Percentiles rank a stretch among this genome's conserved stretches.
These are phyloP conservation scores for Tetracentron sinense DNA, from an alignment of 164 flowering plant genomes.

Conservation along the genomic window DNA sequence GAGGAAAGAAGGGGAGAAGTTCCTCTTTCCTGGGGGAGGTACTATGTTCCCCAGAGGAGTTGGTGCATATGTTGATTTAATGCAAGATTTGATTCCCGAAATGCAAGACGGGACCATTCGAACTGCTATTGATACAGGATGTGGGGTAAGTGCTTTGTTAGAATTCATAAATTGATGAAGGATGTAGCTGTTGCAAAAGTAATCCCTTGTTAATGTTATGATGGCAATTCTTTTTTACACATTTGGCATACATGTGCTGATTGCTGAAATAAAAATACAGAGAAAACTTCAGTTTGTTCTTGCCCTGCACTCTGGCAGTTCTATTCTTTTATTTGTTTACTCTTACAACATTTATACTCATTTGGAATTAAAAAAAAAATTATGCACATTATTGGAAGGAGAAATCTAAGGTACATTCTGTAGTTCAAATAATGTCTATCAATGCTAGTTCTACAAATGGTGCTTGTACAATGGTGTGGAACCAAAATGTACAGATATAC, in stretches of 20 bases:
- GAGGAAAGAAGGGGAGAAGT: conserved; percentile 86
- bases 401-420: neutral
- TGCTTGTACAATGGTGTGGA: too few species aligned
- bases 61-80: conserved; percentile 78
- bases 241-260: neutral
- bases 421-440: too few species aligned
- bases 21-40: conserved; percentile 96
- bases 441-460: neutral
- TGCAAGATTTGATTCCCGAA: conserved; percentile 87
- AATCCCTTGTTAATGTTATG: too few species aligned
- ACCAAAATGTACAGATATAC: too few species aligned
- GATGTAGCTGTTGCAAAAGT: neutral
- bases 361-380: neutral
- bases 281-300: neutral
- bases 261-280: neutral
- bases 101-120: conserved; percentile 87
- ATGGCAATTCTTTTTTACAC: neutral
- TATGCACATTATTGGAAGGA: neutral
- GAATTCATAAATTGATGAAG: neutral
- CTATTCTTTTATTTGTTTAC: too few species aligned
- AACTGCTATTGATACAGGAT: conserved; percentile 97
- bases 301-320: neutral
- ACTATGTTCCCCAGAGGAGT: conserved; percentile 98
- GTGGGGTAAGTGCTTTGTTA: conserved; percentile 71
- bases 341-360: neutral